Evolutionary conservation across 495 filamentous ascomycete genomes (phyloP).

Genomic region (Clohesyomyces aquaticus): DNA sequence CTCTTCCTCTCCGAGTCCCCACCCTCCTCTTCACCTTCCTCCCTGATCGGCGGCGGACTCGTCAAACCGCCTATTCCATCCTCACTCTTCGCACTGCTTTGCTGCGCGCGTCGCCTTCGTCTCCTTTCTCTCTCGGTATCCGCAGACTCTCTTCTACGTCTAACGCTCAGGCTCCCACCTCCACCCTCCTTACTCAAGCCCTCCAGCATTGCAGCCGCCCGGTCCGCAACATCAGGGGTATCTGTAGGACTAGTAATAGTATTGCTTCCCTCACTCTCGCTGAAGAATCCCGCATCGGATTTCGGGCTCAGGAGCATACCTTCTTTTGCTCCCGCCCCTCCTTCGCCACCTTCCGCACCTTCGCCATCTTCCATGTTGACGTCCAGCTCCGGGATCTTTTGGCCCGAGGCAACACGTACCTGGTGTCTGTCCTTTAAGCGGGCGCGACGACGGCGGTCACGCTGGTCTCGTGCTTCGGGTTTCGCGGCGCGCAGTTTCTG

Average conservation of each 20-base stretch:
- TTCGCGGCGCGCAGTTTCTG: conserved; percentile 94
- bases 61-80: conserved; percentile 25
- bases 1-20: conserved; percentile 19
- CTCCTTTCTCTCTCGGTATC: conserved; percentile 45
- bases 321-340: conserved; percentile 1
- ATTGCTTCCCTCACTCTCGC: conserved; percentile 26
- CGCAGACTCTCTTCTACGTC: conserved; percentile 44
- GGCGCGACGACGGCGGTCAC: conserved; percentile 84
- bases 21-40: conserved; percentile 36
- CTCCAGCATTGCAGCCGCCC: conserved; percentile 80
- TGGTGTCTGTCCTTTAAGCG: conserved; percentile 89
- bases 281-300: conserved; percentile 21
- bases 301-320: conserved; percentile 33
- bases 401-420: conserved; percentile 85
- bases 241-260: conserved; percentile 39
- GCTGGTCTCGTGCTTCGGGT: conserved; percentile 81
- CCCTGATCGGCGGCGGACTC: conserved; percentile 31
- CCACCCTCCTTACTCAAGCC: conserved; percentile 63
- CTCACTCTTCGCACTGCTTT: conserved; percentile 23
- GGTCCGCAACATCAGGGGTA: conserved; percentile 66
- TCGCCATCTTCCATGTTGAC: conserved; percentile 46
- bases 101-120: conserved; percentile 34
- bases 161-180: conserved; percentile 43
- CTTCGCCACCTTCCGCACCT: conserved; percentile 46
- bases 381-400: conserved; percentile 72